Evolutionary conservation across 768 basidiomycete genomes (phyloP).

Genomic region (Nidularia sp.): DNA sequence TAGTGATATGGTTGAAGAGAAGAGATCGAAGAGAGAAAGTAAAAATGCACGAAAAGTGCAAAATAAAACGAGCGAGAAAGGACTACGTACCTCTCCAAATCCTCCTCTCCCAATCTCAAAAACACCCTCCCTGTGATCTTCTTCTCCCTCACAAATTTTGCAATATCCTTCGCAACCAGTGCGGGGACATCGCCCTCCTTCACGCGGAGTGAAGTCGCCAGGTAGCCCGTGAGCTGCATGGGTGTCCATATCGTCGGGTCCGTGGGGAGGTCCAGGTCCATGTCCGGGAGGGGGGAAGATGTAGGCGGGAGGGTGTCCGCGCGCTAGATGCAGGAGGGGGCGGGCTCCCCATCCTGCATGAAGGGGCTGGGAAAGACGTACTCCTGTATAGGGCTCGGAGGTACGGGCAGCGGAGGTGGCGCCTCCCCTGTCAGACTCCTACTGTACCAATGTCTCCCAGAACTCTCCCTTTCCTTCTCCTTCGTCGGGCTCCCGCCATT

Average conservation of each 20-base stretch:
- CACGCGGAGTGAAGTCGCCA: slow-evolving; percentile 20
- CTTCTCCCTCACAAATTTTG: slow-evolving; percentile 43
- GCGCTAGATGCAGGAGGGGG: neutral
- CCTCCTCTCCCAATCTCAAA: slow-evolving; percentile 54
- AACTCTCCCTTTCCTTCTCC: slow-evolving; percentile 4
- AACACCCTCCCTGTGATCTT: slow-evolving; percentile 56
- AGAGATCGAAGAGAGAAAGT: neutral
- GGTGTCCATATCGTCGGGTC: slow-evolving; percentile 69
- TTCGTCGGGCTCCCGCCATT: slow-evolving; percentile 11
- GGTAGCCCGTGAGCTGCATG: slow-evolving; percentile 50
- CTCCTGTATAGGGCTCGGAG: slow-evolving; percentile 9
- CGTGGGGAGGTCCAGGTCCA: slow-evolving; percentile 35
- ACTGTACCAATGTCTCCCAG: slow-evolving; percentile 39
- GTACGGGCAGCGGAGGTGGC: slow-evolving; percentile 49
- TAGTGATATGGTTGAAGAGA: neutral
- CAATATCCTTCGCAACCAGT: slow-evolving; percentile 42
- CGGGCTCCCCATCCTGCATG: neutral
- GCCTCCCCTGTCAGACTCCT: slow-evolving; percentile 29
- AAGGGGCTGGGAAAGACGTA: neutral
- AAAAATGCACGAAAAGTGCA: neutral
- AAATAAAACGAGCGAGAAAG: neutral
- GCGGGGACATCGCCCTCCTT: slow-evolving; percentile 19
- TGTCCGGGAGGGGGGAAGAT: slow-evolving; percentile 5
- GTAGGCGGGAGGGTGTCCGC: neutral
- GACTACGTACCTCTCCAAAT: slow-evolving; percentile 50